Percentiles rank a stretch among this genome's conserved stretches.
These are phyloP conservation scores for Fraxinus quadrangulata DNA, from an alignment of 257 asterid genomes.

Conservation along the genomic window DNA sequence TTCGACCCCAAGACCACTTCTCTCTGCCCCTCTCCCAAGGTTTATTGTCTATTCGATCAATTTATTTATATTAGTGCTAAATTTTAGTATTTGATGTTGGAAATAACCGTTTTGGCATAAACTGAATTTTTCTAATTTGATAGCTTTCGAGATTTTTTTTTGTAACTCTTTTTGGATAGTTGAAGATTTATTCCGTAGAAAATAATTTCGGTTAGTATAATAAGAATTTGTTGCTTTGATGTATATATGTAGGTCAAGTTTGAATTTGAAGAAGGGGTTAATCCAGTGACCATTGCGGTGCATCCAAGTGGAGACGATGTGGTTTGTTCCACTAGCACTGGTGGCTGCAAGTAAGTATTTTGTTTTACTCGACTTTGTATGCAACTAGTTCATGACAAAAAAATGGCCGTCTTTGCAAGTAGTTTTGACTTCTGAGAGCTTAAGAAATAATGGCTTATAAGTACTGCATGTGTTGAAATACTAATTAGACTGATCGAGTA, in stretches of 20 bases:
- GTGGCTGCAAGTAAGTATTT: constrained; percentile 84
- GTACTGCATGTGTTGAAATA: neutral
- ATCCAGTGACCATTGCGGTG: constrained; percentile 66
- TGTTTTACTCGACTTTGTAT: neutral
- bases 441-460: neutral
- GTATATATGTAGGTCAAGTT: constrained; percentile 53
- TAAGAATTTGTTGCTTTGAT: constrained; percentile 1
- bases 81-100: neutral
- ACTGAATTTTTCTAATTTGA: neutral
- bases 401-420: neutral
- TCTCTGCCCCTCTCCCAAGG: constrained; percentile 83
- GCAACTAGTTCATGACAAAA: neutral
- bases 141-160: neutral
- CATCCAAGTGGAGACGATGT: constrained; percentile 85
- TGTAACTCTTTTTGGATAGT: neutral
- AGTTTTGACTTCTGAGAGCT: neutral
- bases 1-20: constrained; percentile 56
- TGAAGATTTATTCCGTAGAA: neutral
- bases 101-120: neutral
- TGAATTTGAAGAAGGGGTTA: constrained; percentile 68
- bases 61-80: neutral
- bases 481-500: neutral
- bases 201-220: neutral
- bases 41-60: constrained; percentile 21
- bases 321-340: constrained; percentile 82